phyloP scores from a whole-genome alignment of 2,329 filamentous ascomycete genomes.

The Colletotrichum sp. region DNA sequence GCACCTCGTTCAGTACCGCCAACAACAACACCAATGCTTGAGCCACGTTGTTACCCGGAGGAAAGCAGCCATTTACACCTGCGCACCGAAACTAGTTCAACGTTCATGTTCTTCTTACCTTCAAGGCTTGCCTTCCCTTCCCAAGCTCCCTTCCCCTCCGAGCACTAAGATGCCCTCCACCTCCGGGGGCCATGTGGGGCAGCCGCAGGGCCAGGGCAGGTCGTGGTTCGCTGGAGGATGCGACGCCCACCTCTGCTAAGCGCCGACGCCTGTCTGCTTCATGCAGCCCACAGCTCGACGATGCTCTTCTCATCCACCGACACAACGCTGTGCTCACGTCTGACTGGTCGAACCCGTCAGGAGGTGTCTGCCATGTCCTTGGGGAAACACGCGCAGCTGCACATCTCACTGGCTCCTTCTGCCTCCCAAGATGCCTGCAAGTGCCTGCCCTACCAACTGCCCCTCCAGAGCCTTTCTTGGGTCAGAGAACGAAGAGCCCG shows the following conservation, averaged over 20 bases:
- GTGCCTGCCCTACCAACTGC: slow-evolving; percentile 4
- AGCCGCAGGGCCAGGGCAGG: slow-evolving; percentile 33
- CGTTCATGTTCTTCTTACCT: neutral
- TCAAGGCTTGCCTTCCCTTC: neutral
- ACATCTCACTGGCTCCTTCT: slow-evolving; percentile 30
- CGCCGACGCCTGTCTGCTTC: slow-evolving; percentile 59
- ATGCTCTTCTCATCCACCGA: slow-evolving; percentile 31
- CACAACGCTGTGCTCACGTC: slow-evolving; percentile 28
- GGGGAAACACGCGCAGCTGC: slow-evolving; percentile 43
- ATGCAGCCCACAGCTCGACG: slow-evolving; percentile 46
- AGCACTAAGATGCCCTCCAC: neutral
- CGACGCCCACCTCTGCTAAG: slow-evolving; percentile 54
- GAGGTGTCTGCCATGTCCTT: slow-evolving; percentile 19
- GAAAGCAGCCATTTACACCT: neutral
- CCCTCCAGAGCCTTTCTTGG: neutral
- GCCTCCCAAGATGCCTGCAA: slow-evolving; percentile 1
- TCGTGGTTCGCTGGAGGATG: slow-evolving; percentile 46
- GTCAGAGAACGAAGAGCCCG: neutral
- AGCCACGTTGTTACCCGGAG: neutral
- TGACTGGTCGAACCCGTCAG: slow-evolving; percentile 33
- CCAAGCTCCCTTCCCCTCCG: neutral
- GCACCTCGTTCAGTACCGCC: neutral
- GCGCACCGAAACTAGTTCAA: neutral
- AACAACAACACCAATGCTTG: neutral
- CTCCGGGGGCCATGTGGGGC: neutral